Percentiles rank a stretch among this genome's conserved stretches.
Evolutionary conservation across 106 monocot species (phyloP).

Genomic region (Agapanthus africanus): DNA sequence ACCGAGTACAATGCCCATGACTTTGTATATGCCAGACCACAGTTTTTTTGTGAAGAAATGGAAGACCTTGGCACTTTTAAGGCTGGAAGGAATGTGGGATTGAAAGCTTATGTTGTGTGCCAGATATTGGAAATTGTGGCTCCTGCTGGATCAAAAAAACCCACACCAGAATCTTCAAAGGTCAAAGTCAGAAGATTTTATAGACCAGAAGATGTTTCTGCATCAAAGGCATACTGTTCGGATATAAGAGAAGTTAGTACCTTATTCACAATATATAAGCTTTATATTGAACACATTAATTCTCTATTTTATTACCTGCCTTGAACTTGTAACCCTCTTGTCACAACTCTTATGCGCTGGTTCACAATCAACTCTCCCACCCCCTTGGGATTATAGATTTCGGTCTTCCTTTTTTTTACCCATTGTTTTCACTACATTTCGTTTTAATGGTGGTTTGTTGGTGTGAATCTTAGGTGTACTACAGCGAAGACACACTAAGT

Average conservation of each 20-base stretch:
- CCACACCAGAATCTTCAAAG: conserved; percentile 28
- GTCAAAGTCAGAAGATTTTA: conserved; percentile 85
- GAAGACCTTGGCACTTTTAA: conserved; percentile 64
- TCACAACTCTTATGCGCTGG: too few species aligned
- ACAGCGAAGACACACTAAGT: conserved; percentile 56
- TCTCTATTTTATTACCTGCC: too few species aligned
- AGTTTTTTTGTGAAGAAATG: conserved; percentile 47
- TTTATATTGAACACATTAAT: too few species aligned
- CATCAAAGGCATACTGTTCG: conserved; percentile 67
- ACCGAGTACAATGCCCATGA: conserved; percentile 63
- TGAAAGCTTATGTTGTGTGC: conserved; percentile 73
- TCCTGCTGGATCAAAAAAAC: conserved; percentile 27
- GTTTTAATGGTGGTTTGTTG: conserved; percentile 7
- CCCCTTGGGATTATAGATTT: too few species aligned
- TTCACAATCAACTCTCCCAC: too few species aligned
- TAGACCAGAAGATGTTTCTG: conserved; percentile 81
- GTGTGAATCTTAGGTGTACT: conserved; percentile 57
- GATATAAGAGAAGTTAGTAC: conserved; percentile 84
- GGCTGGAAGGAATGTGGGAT: conserved; percentile 69
- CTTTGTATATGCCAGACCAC: conserved; percentile 62
- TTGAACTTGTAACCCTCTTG: too few species aligned
- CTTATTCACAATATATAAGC: conserved; percentile 1
- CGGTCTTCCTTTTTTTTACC: conserved; percentile 7
- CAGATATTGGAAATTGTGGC: conserved; percentile 51
- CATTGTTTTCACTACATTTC: not conserved